Evolutionary conservation across 306 rosid genomes (phyloP), one percentile per base, ranked within the genome.

Genomic region (Arachis stenosperma): DNA sequence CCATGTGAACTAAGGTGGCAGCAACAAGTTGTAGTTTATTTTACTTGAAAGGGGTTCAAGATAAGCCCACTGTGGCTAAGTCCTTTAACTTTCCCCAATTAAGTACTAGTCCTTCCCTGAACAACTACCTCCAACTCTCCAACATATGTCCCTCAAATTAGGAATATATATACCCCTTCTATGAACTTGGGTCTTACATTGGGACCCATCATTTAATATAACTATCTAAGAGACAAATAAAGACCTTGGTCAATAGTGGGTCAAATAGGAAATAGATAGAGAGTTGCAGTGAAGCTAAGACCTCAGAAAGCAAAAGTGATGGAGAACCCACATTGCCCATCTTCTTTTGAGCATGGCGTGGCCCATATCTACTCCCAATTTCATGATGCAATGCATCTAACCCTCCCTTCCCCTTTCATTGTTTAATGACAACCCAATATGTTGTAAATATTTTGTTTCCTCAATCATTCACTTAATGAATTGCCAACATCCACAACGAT

Each of bases 381-480:
- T 65, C 78, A 86, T 84, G 80, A 82, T 89, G 69, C 96, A 86
- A 53, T 88, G 96, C 81, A 92, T 86, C 70, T 72, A 58, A 50
- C 77, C 93, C 69, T 74, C 77, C 91, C 61, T 74, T 70, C 70
- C 60, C 59, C 59, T 77, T 62, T 14, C 76, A 62, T 62, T 74
- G 70, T 58, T 67, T 61, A 64, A 64, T 7, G 42, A 53, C 75
- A 78, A 53, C 78, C 78, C 58, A 66, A 77, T 65, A 70, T 42
- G 42, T 39, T 64, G 29, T 29, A 12, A 69, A 61, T 60, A 70
- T 42, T 69, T 76, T 17, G 71, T 66, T 41, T 22, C 61, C 44
- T 71, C 86, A 86, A 86, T 89, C 96, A 88, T 88, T 70, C 86
- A 78, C 74, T 77, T 47, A 62, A 73, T 77, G 90, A 85, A 83